Base-by-base conservation (phyloP, 192 early-diverging fungal species). In the Rhizophlyctis rosea region DNA sequence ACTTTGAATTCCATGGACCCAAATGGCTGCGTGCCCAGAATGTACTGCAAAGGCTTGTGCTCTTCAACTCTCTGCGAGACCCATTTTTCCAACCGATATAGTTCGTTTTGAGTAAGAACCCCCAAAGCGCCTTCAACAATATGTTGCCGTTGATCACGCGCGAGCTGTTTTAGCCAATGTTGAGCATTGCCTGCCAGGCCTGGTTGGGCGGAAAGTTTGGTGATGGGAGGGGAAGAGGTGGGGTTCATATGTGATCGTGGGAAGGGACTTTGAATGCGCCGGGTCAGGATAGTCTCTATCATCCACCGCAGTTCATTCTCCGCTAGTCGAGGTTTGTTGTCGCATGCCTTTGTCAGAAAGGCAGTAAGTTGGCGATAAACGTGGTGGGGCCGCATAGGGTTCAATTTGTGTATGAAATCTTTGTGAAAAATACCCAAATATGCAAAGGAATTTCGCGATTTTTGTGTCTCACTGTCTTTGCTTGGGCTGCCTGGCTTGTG, bases 1-100 rank as follows among this genome's bases (percentile, higher is more conserved):
- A 86, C 82, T 0, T 73, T 48, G 21, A 96, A 78, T 16, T 90
- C 87, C 3, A 94, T 64, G 31, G 85, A 84, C 36, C 84, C 86
- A 68, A 98, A 98, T 13, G 90, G 88, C 69, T 92, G 92, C 0
- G 83, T 85, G 4, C 91, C 90, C 68, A 97, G 66, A 36, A 98
- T 89, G 66, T 98, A 98, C 71, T 98, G 95, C 50, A 98, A 73
- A 5, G 93, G 95, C 68, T 91, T 93, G 56, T 87, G 79, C 9
- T 28, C 24, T 2, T 27, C 28, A 11, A 47, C 50, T 30, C 76
- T 47, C 4, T 55, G 56, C 0, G 28, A 16, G 5, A 71, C 48
- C 76, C 76, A 77, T 4, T 29, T 18, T 16, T 33, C 32, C 13
- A 68, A 33, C 34, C 58, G n/a, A 33, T 29, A 25, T n/a, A 16